Percentiles rank a stretch among this genome's conserved stretches.
Evolutionary conservation across 495 filamentous ascomycete species (phyloP).

Genomic region (Podospora pseudocomata): DNA sequence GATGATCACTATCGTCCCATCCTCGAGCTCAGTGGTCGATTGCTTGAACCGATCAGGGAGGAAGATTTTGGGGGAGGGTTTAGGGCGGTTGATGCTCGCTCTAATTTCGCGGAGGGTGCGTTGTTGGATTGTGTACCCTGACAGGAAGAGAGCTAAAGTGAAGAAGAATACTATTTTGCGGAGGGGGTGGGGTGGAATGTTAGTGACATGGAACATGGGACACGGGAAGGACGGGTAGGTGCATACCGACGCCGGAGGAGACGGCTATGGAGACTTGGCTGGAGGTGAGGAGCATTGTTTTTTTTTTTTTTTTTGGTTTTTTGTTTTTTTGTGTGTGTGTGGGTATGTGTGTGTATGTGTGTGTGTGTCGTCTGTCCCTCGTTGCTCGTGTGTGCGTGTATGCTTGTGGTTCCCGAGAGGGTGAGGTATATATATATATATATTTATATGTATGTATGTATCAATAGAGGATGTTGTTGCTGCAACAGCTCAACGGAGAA

Average conservation of each 20-base stretch:
- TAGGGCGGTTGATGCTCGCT: constrained; percentile 43
- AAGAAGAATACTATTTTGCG: constrained; percentile 43
- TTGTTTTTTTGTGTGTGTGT: neutral
- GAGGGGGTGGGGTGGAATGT: constrained; percentile 29
- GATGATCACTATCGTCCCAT: constrained; percentile 8
- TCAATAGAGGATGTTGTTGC: neutral
- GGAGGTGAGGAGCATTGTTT: constrained; percentile 49
- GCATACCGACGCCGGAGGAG: constrained; percentile 47
- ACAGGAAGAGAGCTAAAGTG: constrained; percentile 50
- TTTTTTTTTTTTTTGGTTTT: neutral
- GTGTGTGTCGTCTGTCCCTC: neutral
- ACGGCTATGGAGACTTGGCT: constrained; percentile 51
- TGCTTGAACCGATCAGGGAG: constrained; percentile 39
- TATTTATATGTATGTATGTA: neutral
- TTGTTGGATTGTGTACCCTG: constrained; percentile 54
- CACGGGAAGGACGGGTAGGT: constrained; percentile 10
- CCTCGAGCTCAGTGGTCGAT: constrained; percentile 27
- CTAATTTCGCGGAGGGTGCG: constrained; percentile 50
- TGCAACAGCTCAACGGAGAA: neutral
- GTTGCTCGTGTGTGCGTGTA: neutral
- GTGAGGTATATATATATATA: neutral
- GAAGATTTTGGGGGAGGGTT: constrained; percentile 43
- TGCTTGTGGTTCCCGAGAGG: neutral
- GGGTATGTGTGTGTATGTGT: neutral
- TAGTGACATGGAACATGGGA: constrained; percentile 5